A percentile compares a stretch with the other conserved stretches of the same genome.
Conservation (phyloP, 352 stramenopile species). For the Phytopythium aichiense region DNA sequence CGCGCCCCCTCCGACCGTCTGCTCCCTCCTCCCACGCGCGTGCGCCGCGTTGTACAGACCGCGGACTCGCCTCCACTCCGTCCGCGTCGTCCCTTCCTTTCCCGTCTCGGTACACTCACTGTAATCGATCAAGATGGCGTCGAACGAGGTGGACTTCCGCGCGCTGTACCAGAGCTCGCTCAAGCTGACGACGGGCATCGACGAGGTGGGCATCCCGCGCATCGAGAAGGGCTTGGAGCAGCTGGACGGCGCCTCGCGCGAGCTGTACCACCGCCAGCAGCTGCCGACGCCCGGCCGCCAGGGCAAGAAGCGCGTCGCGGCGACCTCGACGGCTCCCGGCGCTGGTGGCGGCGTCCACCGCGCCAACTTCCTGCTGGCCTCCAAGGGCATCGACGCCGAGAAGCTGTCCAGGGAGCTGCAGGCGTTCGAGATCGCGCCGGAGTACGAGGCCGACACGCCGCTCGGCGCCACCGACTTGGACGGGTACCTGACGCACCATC, state of each 20-base stretch:
- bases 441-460: slow-evolving; percentile 78
- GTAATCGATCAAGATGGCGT: slow-evolving; percentile 18
- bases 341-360: slow-evolving; percentile 38
- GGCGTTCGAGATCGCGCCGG: slow-evolving; percentile 67
- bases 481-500: slow-evolving; percentile 85
- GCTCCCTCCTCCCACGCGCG: neutral
- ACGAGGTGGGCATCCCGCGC: slow-evolving; percentile 68
- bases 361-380: slow-evolving; percentile 80
- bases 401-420: slow-evolving; percentile 83
- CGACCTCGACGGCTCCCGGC: slow-evolving; percentile 7
- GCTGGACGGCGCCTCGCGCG: slow-evolving; percentile 65
- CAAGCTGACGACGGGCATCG: slow-evolving; percentile 75
- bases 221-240: slow-evolving; percentile 81
- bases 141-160: slow-evolving; percentile 75
- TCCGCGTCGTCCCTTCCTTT: too few species aligned
- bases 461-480: slow-evolving; percentile 84
- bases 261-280: slow-evolving; percentile 37
- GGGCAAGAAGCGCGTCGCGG: slow-evolving; percentile 39
- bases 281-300: slow-evolving; percentile 14
- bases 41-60: neutral
- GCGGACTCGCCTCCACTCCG: neutral
- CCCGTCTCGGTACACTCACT: neutral
- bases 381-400: slow-evolving; percentile 84
- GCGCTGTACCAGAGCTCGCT: slow-evolving; percentile 86
- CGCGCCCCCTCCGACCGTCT: slow-evolving; percentile 4